Percentiles rank a stretch among this genome's conserved stretches.
Conservation (phyloP, 1,139 yeast species). For the Yarrowia galli region DNA sequence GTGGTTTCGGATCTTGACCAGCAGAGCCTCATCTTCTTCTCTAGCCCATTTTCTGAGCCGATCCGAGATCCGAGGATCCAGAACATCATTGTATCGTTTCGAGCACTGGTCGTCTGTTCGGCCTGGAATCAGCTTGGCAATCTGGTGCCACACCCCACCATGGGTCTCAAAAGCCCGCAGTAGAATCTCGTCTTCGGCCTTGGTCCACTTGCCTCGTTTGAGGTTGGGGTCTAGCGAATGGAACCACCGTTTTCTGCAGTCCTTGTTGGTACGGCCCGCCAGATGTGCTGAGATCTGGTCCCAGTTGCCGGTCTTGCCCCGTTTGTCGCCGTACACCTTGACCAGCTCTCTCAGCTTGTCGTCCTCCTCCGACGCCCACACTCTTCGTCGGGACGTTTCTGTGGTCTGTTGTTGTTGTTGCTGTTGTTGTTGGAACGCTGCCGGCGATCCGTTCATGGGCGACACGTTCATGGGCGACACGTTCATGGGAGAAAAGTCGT, state of each 20-base stretch:
- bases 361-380: slow-evolving; percentile 86
- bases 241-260: slow-evolving; percentile 92
- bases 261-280: slow-evolving; percentile 81
- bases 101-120: slow-evolving; percentile 97
- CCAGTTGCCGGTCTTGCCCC: slow-evolving; percentile 80
- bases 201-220: slow-evolving; percentile 87
- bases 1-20: slow-evolving; percentile 67
- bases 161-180: slow-evolving; percentile 67
- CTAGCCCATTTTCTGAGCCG: slow-evolving; percentile 80
- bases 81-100: slow-evolving; percentile 84
- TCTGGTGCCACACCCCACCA: slow-evolving; percentile 89
- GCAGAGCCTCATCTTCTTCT: slow-evolving; percentile 75
- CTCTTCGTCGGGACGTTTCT: slow-evolving; percentile 52
- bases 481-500: slow-evolving; percentile 37
- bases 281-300: slow-evolving; percentile 69
- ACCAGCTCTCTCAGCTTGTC: slow-evolving; percentile 72
- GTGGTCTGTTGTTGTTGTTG: slow-evolving; percentile 33
- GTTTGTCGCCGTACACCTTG: slow-evolving; percentile 82
- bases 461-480: slow-evolving; percentile 35
- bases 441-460: slow-evolving; percentile 35
- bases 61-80: slow-evolving; percentile 82
- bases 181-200: slow-evolving; percentile 76
- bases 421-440: slow-evolving; percentile 28
- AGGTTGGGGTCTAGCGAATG: slow-evolving; percentile 83
- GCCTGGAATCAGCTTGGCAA: slow-evolving; percentile 76